Conservation (phyloP, 1,284 basidiomycete species). For the Phellinidium pouzarii region DNA sequence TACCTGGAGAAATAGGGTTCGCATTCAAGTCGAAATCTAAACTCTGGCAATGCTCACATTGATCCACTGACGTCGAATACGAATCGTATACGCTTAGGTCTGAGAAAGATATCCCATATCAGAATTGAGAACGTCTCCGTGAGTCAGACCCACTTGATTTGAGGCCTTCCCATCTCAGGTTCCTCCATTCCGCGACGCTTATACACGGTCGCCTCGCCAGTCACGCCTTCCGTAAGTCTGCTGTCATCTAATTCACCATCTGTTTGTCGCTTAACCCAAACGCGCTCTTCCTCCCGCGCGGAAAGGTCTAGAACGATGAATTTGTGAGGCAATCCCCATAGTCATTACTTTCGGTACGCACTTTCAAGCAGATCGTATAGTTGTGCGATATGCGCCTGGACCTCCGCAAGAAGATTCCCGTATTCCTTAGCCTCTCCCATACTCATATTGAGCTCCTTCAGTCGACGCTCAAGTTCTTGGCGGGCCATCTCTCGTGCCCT, state of each 20-base stretch:
- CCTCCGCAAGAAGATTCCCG: slow-evolving; percentile 42
- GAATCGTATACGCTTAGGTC: slow-evolving; percentile 60
- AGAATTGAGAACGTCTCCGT: not conserved
- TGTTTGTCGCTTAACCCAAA: slow-evolving; percentile 63
- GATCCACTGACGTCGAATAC: slow-evolving; percentile 68
- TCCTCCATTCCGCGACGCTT: slow-evolving; percentile 63
- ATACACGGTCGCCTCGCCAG: slow-evolving; percentile 61
- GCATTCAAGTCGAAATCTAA: not conserved
- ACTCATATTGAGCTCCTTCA: slow-evolving; percentile 59
- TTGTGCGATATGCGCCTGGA: slow-evolving; percentile 51
- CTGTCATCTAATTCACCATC: slow-evolving; percentile 64
- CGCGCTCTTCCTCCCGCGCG: slow-evolving; percentile 59
- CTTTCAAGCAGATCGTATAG: slow-evolving; percentile 55
- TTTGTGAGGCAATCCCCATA: not conserved
- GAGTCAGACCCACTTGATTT: slow-evolving; percentile 46
- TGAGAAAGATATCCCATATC: no score
- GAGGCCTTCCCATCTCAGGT: slow-evolving; percentile 57
- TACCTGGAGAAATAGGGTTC: slow-evolving; percentile 37
- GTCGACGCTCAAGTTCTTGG: slow-evolving; percentile 48
- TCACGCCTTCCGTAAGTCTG: slow-evolving; percentile 57
- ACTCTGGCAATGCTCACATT: slow-evolving; percentile 36
- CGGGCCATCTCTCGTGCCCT: slow-evolving; percentile 59
- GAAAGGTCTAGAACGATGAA: slow-evolving; percentile 38
- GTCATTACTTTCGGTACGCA: slow-evolving; percentile 27
- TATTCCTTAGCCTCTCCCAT: slow-evolving; percentile 49